Percentiles rank a stretch among this genome's conserved stretches.
Conservation (phyloP, 2,329 filamentous ascomycete genomes). For the Fusarium kyushuense region DNA sequence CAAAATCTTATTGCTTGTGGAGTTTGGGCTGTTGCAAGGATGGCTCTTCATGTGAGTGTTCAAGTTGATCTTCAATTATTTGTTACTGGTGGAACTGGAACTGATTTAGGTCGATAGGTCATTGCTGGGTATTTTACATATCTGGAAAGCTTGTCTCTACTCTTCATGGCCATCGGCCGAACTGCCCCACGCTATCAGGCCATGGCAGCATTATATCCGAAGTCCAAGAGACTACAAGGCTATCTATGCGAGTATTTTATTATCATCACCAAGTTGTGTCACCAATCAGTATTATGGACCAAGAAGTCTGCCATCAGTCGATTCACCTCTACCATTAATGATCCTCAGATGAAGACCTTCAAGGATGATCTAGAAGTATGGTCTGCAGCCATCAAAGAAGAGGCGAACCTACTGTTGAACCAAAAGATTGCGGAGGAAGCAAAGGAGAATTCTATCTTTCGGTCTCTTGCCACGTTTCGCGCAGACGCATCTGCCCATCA, state of each 20-base stretch:
- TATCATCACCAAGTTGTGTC: slow-evolving; percentile 55
- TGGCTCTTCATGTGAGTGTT: slow-evolving; percentile 39
- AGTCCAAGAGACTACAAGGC: slow-evolving; percentile 53
- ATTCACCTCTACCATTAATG: slow-evolving; percentile 48
- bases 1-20: slow-evolving; percentile 60
- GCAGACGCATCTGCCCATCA: not conserved
- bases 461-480: slow-evolving; percentile 4
- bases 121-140: slow-evolving; percentile 39
- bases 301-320: slow-evolving; percentile 51
- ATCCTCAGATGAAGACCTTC: slow-evolving; percentile 50
- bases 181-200: slow-evolving; percentile 55
- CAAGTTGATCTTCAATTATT: no score
- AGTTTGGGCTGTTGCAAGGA: slow-evolving; percentile 59
- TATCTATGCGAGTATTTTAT: slow-evolving; percentile 58
- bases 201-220: slow-evolving; percentile 56
- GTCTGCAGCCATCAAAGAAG: slow-evolving; percentile 54
- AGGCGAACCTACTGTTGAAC: slow-evolving; percentile 42
- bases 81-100: no score
- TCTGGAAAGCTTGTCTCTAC: slow-evolving; percentile 53
- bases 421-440: slow-evolving; percentile 36
- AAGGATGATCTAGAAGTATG: slow-evolving; percentile 52
- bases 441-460: slow-evolving; percentile 44
- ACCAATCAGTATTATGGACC: slow-evolving; percentile 49
- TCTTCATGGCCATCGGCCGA: slow-evolving; percentile 58
- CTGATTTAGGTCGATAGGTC: no score